These are phyloP conservation scores for Henningerozyma blattae DNA, from an alignment of 805 yeast genomes.

Conservation along the genomic window DNA sequence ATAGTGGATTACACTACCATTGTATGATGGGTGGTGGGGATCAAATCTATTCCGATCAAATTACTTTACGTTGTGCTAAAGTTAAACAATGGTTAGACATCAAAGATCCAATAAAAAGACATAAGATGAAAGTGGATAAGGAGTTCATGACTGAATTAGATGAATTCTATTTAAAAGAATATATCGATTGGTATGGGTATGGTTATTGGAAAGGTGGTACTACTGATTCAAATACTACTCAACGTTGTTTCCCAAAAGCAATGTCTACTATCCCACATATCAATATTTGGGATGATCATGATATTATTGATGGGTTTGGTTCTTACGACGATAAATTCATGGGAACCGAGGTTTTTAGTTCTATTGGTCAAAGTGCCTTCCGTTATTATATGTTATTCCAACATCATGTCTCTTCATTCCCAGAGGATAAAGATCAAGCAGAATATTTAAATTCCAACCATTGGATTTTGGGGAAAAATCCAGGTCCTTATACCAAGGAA, in stretches of 20 bases:
- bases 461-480: constrained; percentile 50
- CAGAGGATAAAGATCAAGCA: constrained; percentile 25
- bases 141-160: constrained; percentile 45
- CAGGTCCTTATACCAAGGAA: constrained; percentile 55
- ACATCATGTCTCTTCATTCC: constrained; percentile 49
- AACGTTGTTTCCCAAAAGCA: constrained; percentile 59
- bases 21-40: constrained; percentile 98
- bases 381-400: constrained; percentile 86
- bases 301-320: constrained; percentile 93
- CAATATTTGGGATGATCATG: constrained; percentile 90
- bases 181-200: constrained; percentile 79
- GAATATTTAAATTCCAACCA: constrained; percentile 31
- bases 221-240: constrained; percentile 47
- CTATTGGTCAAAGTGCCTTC: constrained; percentile 71
- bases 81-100: constrained; percentile 55
- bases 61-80: constrained; percentile 42
- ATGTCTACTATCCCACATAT: constrained; percentile 75
- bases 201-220: constrained; percentile 70
- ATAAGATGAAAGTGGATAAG: constrained; percentile 31
- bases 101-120: constrained; percentile 36
- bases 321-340: constrained; percentile 71
- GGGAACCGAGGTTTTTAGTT: constrained; percentile 52
- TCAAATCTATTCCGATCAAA: constrained; percentile 80
- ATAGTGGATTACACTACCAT: constrained; percentile 56
- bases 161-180: constrained; percentile 58